These are phyloP conservation scores for Crepidotus variabilis DNA, from an alignment of 768 basidiomycete genomes.

Conservation along the genomic window DNA sequence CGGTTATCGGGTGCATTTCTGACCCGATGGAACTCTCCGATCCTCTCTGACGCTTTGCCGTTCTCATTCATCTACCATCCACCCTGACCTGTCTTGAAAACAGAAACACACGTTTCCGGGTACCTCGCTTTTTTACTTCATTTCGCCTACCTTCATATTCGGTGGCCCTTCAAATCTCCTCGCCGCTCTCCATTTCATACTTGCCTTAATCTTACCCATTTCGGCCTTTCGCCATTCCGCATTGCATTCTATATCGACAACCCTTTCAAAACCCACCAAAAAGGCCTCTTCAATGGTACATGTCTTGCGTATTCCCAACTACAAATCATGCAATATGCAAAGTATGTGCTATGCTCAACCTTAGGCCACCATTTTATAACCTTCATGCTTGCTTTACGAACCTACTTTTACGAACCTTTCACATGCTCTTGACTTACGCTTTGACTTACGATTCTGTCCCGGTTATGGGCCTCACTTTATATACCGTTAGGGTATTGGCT, in stretches of 20 bases:
- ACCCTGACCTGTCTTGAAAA: not conserved
- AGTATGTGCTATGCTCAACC: slow-evolving; percentile 7
- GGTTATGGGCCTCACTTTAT: not conserved
- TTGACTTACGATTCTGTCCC: not conserved
- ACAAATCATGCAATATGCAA: slow-evolving; percentile 3
- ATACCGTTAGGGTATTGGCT: not conserved
- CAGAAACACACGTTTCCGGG: not conserved
- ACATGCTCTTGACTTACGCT: not conserved
- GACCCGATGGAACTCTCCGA: too few relatives aligned
- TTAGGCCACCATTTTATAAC: not conserved
- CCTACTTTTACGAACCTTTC: not conserved
- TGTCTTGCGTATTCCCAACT: not conserved
- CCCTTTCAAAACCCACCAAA: not conserved
- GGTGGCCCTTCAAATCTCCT: not conserved
- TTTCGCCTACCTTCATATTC: not conserved
- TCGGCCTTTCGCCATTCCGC: slow-evolving; percentile 5
- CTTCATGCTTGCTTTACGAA: not conserved
- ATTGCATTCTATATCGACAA: not conserved
- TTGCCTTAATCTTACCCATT: not conserved
- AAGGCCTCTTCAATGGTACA: not conserved
- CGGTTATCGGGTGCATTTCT: too few relatives aligned
- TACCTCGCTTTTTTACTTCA: not conserved
- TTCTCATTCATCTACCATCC: not conserved
- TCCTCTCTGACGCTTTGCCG: not conserved
- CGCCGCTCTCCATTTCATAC: not conserved